These are phyloP conservation scores for Monilinia polystroma DNA, from an alignment of 2,329 filamentous ascomycete species.

Conservation along the genomic window DNA sequence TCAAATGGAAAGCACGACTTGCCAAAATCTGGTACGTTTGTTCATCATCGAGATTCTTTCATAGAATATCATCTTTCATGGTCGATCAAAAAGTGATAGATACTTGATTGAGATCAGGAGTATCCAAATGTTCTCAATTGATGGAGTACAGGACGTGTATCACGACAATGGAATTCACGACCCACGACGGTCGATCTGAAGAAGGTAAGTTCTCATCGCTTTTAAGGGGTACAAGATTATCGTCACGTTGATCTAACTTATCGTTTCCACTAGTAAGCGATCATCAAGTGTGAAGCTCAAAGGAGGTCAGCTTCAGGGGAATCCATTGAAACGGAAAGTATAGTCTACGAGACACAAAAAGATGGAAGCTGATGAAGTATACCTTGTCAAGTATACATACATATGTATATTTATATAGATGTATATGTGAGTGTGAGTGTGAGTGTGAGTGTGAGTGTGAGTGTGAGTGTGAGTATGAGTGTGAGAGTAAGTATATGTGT, in stretches of 20 bases:
- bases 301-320: neutral
- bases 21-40: neutral
- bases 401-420: too few species aligned
- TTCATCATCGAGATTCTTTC: neutral
- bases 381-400: neutral
- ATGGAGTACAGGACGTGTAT: neutral
- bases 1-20: constrained; percentile 1
- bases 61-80: neutral
- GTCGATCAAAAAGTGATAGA: constrained; percentile 3
- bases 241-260: too few species aligned
- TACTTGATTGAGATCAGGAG: neutral
- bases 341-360: too few species aligned
- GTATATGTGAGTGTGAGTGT: too few species aligned
- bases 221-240: neutral
- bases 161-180: neutral
- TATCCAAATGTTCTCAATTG: neutral
- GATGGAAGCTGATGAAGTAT: neutral
- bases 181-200: constrained; percentile 1
- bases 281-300: neutral
- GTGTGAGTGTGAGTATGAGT: too few species aligned
- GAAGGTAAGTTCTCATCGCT: neutral
- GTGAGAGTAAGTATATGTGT: too few species aligned
- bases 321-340: neutral
- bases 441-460: too few species aligned
- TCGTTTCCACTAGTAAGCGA: neutral